phyloP scores from a whole-genome alignment of 306 rosid genomes.

The Cicer bijugum region DNA sequence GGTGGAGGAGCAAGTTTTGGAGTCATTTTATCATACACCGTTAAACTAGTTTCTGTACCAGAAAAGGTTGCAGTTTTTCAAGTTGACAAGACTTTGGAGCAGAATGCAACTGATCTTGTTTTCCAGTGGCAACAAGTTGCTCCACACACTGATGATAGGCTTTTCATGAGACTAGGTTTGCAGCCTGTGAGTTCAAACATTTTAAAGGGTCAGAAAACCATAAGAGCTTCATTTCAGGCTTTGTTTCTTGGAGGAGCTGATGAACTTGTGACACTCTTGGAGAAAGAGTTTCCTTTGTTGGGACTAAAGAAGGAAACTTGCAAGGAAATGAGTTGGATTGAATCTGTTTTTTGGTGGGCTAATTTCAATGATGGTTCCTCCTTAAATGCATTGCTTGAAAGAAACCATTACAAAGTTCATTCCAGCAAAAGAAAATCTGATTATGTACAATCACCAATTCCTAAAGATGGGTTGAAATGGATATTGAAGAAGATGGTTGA shows the following conservation, averaged over 20 bases:
- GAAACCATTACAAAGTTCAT: slow-evolving; percentile 48
- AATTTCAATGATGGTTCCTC: slow-evolving; percentile 38
- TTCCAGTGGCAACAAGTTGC: slow-evolving; percentile 63
- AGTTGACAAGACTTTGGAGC: slow-evolving; percentile 48
- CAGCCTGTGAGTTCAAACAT: slow-evolving; percentile 54
- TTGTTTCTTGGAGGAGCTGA: slow-evolving; percentile 61
- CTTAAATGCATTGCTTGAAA: slow-evolving; percentile 55
- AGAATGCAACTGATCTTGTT: slow-evolving; percentile 48
- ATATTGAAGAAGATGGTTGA: slow-evolving; percentile 59
- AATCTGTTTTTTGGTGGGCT: slow-evolving; percentile 67
- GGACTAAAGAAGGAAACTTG: slow-evolving; percentile 56
- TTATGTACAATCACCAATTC: slow-evolving; percentile 62
- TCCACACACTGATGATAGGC: slow-evolving; percentile 54
- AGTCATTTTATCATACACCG: slow-evolving; percentile 56
- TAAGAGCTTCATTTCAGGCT: slow-evolving; percentile 48
- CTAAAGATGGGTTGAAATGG: slow-evolving; percentile 57
- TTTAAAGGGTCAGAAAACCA: slow-evolving; percentile 49
- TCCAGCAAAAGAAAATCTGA: slow-evolving; percentile 66
- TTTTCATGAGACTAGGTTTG: slow-evolving; percentile 62
- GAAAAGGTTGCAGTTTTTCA: slow-evolving; percentile 54
- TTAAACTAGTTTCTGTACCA: slow-evolving; percentile 56
- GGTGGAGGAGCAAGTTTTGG: slow-evolving; percentile 78
- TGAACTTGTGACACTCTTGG: slow-evolving; percentile 53
- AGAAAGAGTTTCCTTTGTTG: slow-evolving; percentile 62
- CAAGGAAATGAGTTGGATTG: slow-evolving; percentile 68